Percentiles rank a stretch among this genome's conserved stretches.
Evolutionary conservation across 257 asterid genomes (phyloP).

Genomic region (Solanum clarkiae): DNA sequence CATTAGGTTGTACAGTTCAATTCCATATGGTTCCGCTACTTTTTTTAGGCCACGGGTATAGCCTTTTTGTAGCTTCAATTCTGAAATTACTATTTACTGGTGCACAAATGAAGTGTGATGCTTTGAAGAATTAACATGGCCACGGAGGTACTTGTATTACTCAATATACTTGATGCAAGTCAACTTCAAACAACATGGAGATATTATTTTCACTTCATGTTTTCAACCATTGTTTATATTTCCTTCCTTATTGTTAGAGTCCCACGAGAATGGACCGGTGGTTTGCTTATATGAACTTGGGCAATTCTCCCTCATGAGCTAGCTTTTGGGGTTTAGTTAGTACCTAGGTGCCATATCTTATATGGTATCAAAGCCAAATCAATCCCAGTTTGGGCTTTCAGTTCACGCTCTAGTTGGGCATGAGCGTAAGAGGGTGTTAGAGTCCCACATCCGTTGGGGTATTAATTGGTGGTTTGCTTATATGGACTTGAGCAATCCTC

Average conservation of each 20-base stretch:
- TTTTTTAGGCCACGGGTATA: not conserved
- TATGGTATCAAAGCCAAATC: too few relatives aligned
- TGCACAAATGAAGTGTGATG: not conserved
- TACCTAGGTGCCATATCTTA: not conserved
- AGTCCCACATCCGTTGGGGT: too few relatives aligned
- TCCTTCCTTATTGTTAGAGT: not conserved
- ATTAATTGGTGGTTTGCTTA: too few relatives aligned
- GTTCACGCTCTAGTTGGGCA: too few relatives aligned
- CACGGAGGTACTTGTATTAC: not conserved
- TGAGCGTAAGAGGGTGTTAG: too few relatives aligned
- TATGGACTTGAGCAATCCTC: too few relatives aligned
- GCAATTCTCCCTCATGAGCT: not conserved
- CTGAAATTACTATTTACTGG: not conserved
- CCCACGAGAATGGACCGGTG: not conserved
- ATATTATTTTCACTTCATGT: not conserved
- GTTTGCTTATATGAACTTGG: not conserved
- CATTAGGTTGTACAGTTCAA: not conserved
- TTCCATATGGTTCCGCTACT: not conserved
- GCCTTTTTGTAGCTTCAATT: not conserved
- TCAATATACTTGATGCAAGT: not conserved
- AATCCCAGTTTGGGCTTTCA: too few relatives aligned
- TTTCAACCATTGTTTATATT: not conserved
- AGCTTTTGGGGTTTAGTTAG: not conserved
- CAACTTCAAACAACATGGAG: not conserved
- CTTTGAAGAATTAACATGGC: not conserved